Percentiles rank a stretch among this genome's conserved stretches.
phyloP scores from a whole-genome alignment of 2,329 filamentous ascomycete genomes.

The Uncinocarpus reesii region DNA sequence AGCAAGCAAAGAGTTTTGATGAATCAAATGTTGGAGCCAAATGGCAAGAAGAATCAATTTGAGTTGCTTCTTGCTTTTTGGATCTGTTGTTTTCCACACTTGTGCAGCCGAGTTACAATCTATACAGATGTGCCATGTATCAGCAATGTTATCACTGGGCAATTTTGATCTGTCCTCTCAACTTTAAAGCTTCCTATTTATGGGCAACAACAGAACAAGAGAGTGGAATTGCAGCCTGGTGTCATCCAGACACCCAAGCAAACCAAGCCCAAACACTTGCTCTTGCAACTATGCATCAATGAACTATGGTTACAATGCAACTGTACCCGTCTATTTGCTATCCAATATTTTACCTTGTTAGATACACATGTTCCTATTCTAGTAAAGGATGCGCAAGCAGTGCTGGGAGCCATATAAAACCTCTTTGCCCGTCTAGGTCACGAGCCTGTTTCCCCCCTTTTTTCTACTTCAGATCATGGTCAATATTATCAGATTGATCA shows the following conservation, averaged over 20 bases:
- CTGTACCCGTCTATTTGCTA: background rate
- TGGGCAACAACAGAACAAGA: too few species aligned
- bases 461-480: too few species aligned
- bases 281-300: background rate
- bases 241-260: background rate
- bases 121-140: too few species aligned
- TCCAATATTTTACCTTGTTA: background rate
- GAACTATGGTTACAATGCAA: too few species aligned
- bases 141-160: too few species aligned
- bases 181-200: too few species aligned
- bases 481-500: too few species aligned
- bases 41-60: background rate
- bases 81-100: background rate
- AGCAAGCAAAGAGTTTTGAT: conserved; percentile 8
- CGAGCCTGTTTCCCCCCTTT: too few species aligned
- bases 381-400: background rate
- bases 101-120: too few species aligned
- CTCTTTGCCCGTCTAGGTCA: too few species aligned
- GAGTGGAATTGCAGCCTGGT: background rate
- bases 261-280: background rate
- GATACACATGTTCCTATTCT: background rate
- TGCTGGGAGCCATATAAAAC: background rate
- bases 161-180: background rate
- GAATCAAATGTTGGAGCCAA: background rate
- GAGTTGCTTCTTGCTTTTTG: background rate